Evolutionary conservation across 495 filamentous ascomycete species (phyloP).

Genomic region (Penicillium mononematosum): DNA sequence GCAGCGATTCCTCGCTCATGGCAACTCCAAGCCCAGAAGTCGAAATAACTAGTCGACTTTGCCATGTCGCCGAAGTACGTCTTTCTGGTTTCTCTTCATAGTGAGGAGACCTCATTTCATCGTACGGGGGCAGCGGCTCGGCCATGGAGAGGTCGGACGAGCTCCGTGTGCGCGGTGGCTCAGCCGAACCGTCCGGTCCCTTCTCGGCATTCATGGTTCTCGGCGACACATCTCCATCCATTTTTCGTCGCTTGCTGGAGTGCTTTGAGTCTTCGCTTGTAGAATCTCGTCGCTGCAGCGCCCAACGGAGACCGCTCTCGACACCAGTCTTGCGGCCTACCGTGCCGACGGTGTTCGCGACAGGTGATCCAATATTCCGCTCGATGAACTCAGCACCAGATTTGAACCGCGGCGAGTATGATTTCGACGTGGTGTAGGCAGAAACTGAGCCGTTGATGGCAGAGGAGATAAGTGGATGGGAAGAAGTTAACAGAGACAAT

Average conservation of each 20-base stretch:
- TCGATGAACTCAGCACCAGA: constrained; percentile 83
- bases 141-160: constrained; percentile 51
- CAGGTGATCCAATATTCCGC: constrained; percentile 72
- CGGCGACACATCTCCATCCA: constrained; percentile 40
- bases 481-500: constrained; percentile 73
- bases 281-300: constrained; percentile 53
- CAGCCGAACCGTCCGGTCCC: constrained; percentile 18
- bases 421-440: constrained; percentile 79
- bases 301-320: constrained; percentile 77
- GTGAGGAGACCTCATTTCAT: constrained; percentile 67
- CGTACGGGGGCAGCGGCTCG: constrained; percentile 77
- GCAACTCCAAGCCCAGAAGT: constrained; percentile 84
- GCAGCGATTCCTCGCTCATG: constrained; percentile 79
- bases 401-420: constrained; percentile 81
- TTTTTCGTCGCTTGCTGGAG: constrained; percentile 62
- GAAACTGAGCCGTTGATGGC: constrained; percentile 78
- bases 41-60: constrained; percentile 73
- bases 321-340: constrained; percentile 81
- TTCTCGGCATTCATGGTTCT: constrained; percentile 43
- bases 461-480: constrained; percentile 73
- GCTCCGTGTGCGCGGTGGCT: constrained; percentile 30
- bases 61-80: constrained; percentile 58
- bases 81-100: constrained; percentile 53
- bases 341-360: constrained; percentile 77
- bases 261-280: constrained; percentile 41